These are phyloP conservation scores for Gloeophyllum trabeum DNA, from an alignment of 768 basidiomycete species.

Conservation along the genomic window DNA sequence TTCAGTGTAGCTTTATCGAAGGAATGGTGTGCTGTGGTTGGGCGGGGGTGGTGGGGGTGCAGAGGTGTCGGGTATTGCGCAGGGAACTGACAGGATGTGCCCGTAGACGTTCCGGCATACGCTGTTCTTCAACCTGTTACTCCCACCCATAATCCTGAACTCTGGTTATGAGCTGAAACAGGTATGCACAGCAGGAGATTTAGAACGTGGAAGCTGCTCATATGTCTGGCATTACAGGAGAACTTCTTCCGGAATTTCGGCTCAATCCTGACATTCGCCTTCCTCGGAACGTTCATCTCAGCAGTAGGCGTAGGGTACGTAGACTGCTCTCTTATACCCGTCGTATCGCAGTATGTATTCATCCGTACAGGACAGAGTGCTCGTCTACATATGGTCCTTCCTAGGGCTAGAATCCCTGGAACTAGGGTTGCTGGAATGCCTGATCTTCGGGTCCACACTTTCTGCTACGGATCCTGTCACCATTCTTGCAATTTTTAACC, in stretches of 20 bases:
- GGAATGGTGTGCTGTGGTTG: no score
- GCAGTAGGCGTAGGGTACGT: slow-evolving; percentile 93
- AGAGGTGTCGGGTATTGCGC: no score
- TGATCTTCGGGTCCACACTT: slow-evolving; percentile 92
- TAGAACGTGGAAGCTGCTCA: not conserved
- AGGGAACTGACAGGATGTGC: no score
- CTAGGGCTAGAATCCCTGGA: slow-evolving; percentile 85
- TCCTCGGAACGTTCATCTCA: slow-evolving; percentile 91
- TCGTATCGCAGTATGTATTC: slow-evolving; percentile 16
- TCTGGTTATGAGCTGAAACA: slow-evolving; percentile 98
- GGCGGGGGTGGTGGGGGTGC: no score
- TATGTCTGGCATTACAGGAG: slow-evolving; percentile 41
- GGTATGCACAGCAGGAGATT: slow-evolving; percentile 27
- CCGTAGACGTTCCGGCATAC: slow-evolving; percentile 90
- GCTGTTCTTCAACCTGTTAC: slow-evolving; percentile 93
- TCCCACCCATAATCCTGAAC: slow-evolving; percentile 96
- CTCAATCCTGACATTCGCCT: slow-evolving; percentile 89
- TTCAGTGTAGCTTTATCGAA: no score
- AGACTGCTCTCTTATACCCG: slow-evolving; percentile 3
- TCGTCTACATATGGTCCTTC: slow-evolving; percentile 92
- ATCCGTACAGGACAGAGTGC: slow-evolving; percentile 55
- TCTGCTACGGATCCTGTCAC: slow-evolving; percentile 98
- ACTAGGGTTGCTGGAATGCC: slow-evolving; percentile 81
- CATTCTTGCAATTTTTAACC: slow-evolving; percentile 95
- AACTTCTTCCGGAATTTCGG: slow-evolving; percentile 99